Evolutionary conservation across 495 filamentous ascomycete genomes (phyloP), one percentile per base, ranked within the genome.

Genomic region (Neurospora sp.): DNA sequence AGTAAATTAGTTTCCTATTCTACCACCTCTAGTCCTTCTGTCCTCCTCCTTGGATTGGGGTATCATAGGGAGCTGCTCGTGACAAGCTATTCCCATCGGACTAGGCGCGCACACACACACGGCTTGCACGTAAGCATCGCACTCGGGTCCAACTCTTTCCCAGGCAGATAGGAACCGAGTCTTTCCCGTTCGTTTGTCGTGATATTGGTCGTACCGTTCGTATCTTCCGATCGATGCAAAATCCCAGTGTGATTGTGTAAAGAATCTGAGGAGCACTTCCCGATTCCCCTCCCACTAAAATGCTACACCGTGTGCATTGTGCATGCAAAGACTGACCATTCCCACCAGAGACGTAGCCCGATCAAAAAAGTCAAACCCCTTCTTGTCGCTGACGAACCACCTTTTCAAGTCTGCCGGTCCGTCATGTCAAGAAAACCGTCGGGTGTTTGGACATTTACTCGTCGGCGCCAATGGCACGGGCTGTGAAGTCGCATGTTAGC

Each of bases 401-500:
- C 53, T 74, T 59, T 73, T 74, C 74, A 77, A 73, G 74, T 70
- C 71, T 76, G 74, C 75, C 74, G 41, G 79, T 73, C 76, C 76
- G 76, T 75, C 79, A 71, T 18, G 74, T 75, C 78, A 74, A 77
- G 73, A 74, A 76, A 78, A 73, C 11, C 53, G 27, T 27, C 27
- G 27, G 53, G 27, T 78, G 78, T 79, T 77, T 70, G 22, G 77
- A 78, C 75, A 72, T 84, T 83, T 88, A 89, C 74, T 90, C 88
- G 77, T 85, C 79, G 66, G 82, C 87, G 76, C 83, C 83, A 79
- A 90, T 86, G 78, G 87, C 88, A 79, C 88, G 88, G 83, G 88
- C 88, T 90, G 76, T 31, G 3, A 18, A 68, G 66, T 66, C 69
- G 44, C 44, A n/a, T 73, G 79, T 87, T 70, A 87, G 86, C 72